phyloP scores from a whole-genome alignment of 306 rosid genomes.

The Acacia crassicarpa region DNA sequence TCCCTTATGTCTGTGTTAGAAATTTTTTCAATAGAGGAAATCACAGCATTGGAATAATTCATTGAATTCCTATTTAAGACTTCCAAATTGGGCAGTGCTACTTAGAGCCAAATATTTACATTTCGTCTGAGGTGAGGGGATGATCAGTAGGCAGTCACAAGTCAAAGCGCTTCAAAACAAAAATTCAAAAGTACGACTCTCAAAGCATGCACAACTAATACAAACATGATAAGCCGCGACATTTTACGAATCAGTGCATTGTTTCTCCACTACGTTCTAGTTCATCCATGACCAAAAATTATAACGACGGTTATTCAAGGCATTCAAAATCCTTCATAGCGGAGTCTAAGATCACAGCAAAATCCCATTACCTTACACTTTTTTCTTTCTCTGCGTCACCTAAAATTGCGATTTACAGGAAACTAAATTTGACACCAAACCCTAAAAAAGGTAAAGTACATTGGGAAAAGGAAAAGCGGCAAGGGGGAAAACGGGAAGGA shows the following conservation, averaged over 20 bases:
- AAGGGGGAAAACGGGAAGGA: not conserved
- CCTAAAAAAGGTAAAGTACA: conserved; percentile 12
- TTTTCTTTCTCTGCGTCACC: not conserved
- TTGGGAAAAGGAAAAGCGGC: not conserved
- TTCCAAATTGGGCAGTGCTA: not conserved
- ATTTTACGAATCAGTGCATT: not conserved
- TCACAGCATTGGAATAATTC: not conserved
- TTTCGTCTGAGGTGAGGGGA: not conserved
- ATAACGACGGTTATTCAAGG: not conserved
- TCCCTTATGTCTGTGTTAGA: not conserved
- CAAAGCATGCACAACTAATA: not conserved
- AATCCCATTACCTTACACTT: not conserved
- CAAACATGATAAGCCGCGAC: not conserved
- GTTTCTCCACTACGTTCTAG: not conserved
- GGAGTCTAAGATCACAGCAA: not conserved
- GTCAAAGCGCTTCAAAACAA: not conserved
- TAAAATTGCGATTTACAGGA: not conserved
- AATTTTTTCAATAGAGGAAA: not conserved
- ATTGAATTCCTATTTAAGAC: not conserved
- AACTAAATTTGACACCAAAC: conserved; percentile 2
- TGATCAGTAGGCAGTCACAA: not conserved
- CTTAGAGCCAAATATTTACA: not conserved
- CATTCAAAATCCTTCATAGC: not conserved
- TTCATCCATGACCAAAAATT: not conserved
- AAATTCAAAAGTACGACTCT: not conserved